Percentiles rank a stretch among this genome's conserved stretches.
phyloP scores from a whole-genome alignment of 352 stramenopile genomes.

The Globisporangium takayamanum region DNA sequence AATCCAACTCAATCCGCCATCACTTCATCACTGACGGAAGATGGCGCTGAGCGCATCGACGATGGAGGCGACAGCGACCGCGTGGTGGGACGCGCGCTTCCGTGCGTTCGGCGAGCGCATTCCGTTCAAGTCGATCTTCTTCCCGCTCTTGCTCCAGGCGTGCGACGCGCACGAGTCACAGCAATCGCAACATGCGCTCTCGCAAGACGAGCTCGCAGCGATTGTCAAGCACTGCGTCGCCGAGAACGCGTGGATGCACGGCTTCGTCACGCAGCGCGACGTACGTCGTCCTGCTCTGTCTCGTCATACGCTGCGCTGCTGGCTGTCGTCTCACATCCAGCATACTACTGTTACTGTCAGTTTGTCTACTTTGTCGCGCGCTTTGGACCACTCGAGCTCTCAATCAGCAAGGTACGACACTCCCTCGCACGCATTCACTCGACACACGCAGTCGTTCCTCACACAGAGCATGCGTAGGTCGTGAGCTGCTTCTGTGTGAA shows the following conservation, averaged over 20 bases:
- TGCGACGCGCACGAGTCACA: slow-evolving; percentile 29
- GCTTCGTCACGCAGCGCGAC: slow-evolving; percentile 37
- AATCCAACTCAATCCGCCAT: neutral
- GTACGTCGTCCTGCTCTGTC: slow-evolving; percentile 16
- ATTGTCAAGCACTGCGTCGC: slow-evolving; percentile 50
- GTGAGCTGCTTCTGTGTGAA: slow-evolving; percentile 56
- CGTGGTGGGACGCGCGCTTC: slow-evolving; percentile 30
- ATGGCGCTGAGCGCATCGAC: neutral
- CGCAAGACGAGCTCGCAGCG: slow-evolving; percentile 49
- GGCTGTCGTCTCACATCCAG: neutral
- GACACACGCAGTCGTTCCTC: too few relatives aligned
- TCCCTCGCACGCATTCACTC: too few relatives aligned
- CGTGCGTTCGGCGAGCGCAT: slow-evolving; percentile 12
- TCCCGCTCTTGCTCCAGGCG: slow-evolving; percentile 41
- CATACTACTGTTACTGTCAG: slow-evolving; percentile 13
- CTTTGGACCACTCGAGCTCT: slow-evolving; percentile 60
- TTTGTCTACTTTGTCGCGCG: slow-evolving; percentile 58
- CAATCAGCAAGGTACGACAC: slow-evolving; percentile 31
- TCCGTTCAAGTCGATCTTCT: slow-evolving; percentile 37
- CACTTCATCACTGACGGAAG: neutral
- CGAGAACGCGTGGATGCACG: slow-evolving; percentile 29
- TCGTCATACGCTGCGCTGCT: neutral
- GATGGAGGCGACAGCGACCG: slow-evolving; percentile 12
- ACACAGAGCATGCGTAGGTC: slow-evolving; percentile 11
- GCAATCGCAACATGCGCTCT: slow-evolving; percentile 29